Evolutionary conservation across 1,284 basidiomycete genomes (phyloP).

Genomic region (Hypsizygus ulmarius): DNA sequence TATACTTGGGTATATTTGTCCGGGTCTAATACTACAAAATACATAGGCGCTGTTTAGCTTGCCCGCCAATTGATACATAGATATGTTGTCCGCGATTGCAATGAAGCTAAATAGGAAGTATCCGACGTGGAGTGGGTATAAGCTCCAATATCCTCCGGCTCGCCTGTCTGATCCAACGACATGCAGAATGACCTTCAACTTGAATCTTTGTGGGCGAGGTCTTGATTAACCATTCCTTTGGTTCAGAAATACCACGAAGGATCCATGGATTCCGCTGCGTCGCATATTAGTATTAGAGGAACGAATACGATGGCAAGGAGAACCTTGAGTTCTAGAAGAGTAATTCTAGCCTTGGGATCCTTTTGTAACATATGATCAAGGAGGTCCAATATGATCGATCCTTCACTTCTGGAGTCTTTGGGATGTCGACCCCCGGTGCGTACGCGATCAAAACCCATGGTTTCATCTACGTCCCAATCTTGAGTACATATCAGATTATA

Average conservation of each 20-base stretch:
- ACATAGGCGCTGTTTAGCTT: neutral
- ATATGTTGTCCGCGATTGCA: neutral
- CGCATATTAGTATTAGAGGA: constrained; percentile 2
- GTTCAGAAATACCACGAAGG: constrained; percentile 51
- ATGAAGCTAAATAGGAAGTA: neutral
- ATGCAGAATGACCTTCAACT: constrained; percentile 5
- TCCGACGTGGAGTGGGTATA: constrained; percentile 9
- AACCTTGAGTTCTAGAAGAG: constrained; percentile 77
- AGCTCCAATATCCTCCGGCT: constrained; percentile 16
- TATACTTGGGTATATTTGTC: too few relatives aligned
- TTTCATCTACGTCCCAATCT: constrained; percentile 62
- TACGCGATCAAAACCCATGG: constrained; percentile 66
- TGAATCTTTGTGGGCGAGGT: constrained; percentile 47
- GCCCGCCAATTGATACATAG: neutral
- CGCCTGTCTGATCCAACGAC: constrained; percentile 19
- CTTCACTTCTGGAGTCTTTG: constrained; percentile 39
- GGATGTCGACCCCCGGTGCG: constrained; percentile 52
- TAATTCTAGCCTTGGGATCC: constrained; percentile 69
- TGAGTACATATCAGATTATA: constrained; percentile 76
- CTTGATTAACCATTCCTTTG: constrained; percentile 63
- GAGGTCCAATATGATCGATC: constrained; percentile 59
- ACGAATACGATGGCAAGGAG: constrained; percentile 16
- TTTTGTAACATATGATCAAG: constrained; percentile 76
- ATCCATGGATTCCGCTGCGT: constrained; percentile 68
- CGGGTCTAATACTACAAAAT: too few relatives aligned